Percentiles rank a stretch among this genome's conserved stretches.
Evolutionary conservation across 345 rosid genomes (phyloP).

Genomic region (Aquilaria sinensis): DNA sequence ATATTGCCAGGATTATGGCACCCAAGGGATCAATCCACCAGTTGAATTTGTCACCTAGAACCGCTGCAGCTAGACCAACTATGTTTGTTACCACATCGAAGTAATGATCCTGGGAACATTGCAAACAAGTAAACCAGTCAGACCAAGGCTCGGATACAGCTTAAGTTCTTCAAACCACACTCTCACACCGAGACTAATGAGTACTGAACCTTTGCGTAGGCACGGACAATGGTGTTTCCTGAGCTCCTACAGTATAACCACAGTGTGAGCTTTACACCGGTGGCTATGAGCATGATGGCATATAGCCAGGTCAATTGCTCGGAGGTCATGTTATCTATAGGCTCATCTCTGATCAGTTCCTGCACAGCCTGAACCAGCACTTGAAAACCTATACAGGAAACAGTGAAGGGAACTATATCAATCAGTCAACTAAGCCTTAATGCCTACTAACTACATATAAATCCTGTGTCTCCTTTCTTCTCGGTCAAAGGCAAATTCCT

Average conservation of each 20-base stretch:
- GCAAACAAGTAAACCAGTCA: not conserved
- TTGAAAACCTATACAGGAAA: slow-evolving; percentile 53
- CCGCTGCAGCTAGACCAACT: slow-evolving; percentile 72
- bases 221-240: slow-evolving; percentile 78
- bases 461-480: too few relatives aligned
- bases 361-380: slow-evolving; percentile 63
- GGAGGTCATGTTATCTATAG: slow-evolving; percentile 37
- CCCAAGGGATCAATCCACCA: slow-evolving; percentile 98
- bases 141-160: not conserved
- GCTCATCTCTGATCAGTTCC: slow-evolving; percentile 34
- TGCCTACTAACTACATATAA: too few relatives aligned
- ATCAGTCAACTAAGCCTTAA: too few relatives aligned
- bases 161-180: not conserved
- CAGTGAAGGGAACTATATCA: too few relatives aligned
- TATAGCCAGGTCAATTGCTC: slow-evolving; percentile 62
- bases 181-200: not conserved
- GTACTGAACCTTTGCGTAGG: slow-evolving; percentile 64
- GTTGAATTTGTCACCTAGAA: slow-evolving; percentile 59
- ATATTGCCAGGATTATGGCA: slow-evolving; percentile 72
- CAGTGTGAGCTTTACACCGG: slow-evolving; percentile 58
- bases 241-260: slow-evolving; percentile 86
- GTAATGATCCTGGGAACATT: slow-evolving; percentile 61
- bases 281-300: slow-evolving; percentile 72
- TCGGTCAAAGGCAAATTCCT: too few relatives aligned
- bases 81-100: slow-evolving; percentile 87